Conservation (phyloP, 331 rosid species). For the Quercus tomentella region DNA sequence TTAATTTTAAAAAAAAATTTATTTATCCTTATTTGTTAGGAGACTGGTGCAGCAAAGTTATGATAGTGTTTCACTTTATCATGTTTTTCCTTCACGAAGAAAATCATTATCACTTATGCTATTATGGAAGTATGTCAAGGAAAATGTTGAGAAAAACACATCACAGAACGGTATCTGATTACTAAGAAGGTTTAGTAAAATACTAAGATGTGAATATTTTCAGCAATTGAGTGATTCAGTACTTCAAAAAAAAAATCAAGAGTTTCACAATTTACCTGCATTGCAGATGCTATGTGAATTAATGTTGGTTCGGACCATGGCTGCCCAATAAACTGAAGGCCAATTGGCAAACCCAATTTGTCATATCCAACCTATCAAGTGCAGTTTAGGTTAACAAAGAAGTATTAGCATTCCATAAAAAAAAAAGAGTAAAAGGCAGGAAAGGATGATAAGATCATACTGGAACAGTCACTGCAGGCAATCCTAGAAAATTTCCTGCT, state of each 20-base stretch:
- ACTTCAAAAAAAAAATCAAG: neutral
- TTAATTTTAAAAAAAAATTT: fast-evolving
- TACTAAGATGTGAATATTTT: neutral
- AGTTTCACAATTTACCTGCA: slow-evolving; percentile 48
- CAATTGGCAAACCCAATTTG: slow-evolving; percentile 75
- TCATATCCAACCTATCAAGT: slow-evolving; percentile 73
- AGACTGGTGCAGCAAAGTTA: neutral
- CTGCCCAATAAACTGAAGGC: slow-evolving; percentile 83
- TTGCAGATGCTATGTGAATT: slow-evolving; percentile 68
- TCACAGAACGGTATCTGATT: neutral
- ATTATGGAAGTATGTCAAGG: neutral
- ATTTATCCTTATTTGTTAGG: too few species aligned
- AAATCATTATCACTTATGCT: neutral
- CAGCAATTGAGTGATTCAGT: neutral
- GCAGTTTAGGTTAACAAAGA: neutral
- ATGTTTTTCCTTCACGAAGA: neutral
- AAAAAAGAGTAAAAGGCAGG: neutral
- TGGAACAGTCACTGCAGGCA: slow-evolving; percentile 76
- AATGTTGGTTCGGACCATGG: slow-evolving; percentile 92
- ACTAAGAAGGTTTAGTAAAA: too few species aligned
- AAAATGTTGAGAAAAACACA: neutral
- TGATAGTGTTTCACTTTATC: neutral
- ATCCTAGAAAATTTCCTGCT: slow-evolving; percentile 87
- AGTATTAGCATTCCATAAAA: neutral
- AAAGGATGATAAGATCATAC: slow-evolving; percentile 35